Base-by-base conservation (phyloP, 768 basidiomycete species). In the Podaxis mareebaensis region DNA sequence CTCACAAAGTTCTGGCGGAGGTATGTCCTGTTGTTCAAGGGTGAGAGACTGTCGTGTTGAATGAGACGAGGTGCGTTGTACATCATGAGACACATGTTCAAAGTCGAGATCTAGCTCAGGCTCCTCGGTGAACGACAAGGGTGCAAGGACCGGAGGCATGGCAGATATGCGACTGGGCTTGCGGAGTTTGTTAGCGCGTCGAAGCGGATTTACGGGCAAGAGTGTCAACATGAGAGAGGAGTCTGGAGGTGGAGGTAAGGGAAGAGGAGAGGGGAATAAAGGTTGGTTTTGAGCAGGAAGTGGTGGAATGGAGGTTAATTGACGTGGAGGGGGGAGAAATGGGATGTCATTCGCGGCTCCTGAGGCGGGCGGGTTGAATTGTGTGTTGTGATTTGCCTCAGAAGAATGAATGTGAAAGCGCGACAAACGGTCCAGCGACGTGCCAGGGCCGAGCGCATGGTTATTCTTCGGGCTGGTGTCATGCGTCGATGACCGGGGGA, bases 101-200 rank as follows among this genome's bases (percentile, higher is more conserved):
- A 61, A 55, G 28, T 61, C 61, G 40, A 62, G 53, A 26, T 55
- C 53, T 12, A 42, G 53, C 8, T 53, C 60, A 28, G 44, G 61
- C 20, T 48, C 61, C 17, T 54, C 53, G 15, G 38, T 49, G 53
- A 55, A 62, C 2, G 61, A 55, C 42, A 55, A 55, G 44, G 61
- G 61, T 13, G 61, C 53, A n/a, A 54, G 61, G 22, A 48, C 42
- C 3, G 61, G 61, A 20, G 61, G 61, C 7, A 24, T 62, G 42
- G 30, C 26, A 5, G 61, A 33, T 46, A 49, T 38, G 17, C 53
- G 59, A 42, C 20, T 46, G 20, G 40, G 44, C 13, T 62, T 62
- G 61, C 61, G 53, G n/a, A 62, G 28, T 24, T 62, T 62, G 51
- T 61, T 53, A 24, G 24, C 6, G 52, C 60, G 60, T n/a, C 53